A percentile compares a stretch with the other conserved stretches of the same genome.
Conservation (phyloP, 2,329 filamentous ascomycete species). For the Arthroderma uncinatum region DNA sequence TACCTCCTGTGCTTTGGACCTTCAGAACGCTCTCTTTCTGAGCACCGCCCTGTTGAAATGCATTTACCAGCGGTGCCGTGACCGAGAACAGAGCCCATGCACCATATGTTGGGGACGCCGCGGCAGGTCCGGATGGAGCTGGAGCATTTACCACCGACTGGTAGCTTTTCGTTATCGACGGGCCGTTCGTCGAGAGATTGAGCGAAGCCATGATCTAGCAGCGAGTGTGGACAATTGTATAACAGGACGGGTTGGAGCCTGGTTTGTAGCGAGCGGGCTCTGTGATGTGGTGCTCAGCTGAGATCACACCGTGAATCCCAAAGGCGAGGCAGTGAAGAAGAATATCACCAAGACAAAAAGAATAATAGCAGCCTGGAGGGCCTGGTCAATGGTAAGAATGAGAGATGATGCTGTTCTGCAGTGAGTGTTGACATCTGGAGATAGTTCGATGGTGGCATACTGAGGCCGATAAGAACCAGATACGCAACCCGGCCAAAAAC, state of each 20-base stretch:
- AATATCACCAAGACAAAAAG: background rate
- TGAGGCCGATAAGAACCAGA: background rate
- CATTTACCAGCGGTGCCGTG: slow-evolving; percentile 79
- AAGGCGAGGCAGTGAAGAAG: background rate
- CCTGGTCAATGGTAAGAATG: background rate
- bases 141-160: slow-evolving; percentile 54
- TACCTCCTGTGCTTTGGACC: slow-evolving; percentile 83
- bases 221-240: background rate
- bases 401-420: background rate
- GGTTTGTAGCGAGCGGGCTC: background rate
- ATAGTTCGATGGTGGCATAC: background rate
- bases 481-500: background rate
- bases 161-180: slow-evolving; percentile 68
- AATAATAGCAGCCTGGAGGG: background rate
- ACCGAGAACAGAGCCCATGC: slow-evolving; percentile 95
- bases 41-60: slow-evolving; percentile 71
- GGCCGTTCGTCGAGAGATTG: slow-evolving; percentile 67
- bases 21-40: slow-evolving; percentile 91
- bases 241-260: background rate
- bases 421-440: background rate
- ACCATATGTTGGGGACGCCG: slow-evolving; percentile 66
- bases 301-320: background rate
- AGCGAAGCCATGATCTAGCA: slow-evolving; percentile 57
- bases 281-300: background rate
- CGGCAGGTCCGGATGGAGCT: slow-evolving; percentile 44